Base-by-base conservation (phyloP, 1,284 basidiomycete genomes). In the Pyrrhoderma noxium region DNA sequence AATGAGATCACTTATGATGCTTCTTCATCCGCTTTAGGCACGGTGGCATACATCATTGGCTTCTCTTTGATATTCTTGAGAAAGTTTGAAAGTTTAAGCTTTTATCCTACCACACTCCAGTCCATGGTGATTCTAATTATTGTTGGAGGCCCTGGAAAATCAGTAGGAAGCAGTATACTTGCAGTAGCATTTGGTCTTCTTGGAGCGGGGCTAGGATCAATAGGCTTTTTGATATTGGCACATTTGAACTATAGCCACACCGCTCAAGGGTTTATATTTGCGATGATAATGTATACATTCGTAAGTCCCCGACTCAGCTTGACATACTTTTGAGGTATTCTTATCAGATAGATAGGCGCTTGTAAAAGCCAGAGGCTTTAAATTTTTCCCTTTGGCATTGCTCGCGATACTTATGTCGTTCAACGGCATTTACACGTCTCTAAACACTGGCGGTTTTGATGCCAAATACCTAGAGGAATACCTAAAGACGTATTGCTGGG, bases 181-280 rank as follows among this genome's bases (percentile, higher is more conserved):
- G 47, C 54, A 16, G 53, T 55, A 19, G 45, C 56, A 18, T 57
- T 62, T 27, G 62, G 58, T 8, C 40, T 62, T 8, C 19, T 61
- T n/a, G 66, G 66, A 1, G 60, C 65, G 4, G 59, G 55, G 2
- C 31, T 61, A 2, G 64, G 65, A 3, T 58, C 61, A 0, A 48
- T 61, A 9, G 59, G 60, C 51, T 68, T 67, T 47, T 54, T 62
- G 38, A 61, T 68, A 13, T 57, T 68, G 3, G 65, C 64, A 9
- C 58, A 65, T 25, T 56, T 68, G 18, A 53, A 51, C 8, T 48
- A 55, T 45, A 58, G 58, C 27, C 60, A 59, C 14, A 64, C 67
- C 18, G 66, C 64, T 1, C 67, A 69, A 52, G 67, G 62, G 8
- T 59, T 68, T 40, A 58, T 65, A 5, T 67, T 67, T 27, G 61